Evolutionary conservation across 2,329 filamentous ascomycete genomes (phyloP).

Genomic region (Geosmithia flava): DNA sequence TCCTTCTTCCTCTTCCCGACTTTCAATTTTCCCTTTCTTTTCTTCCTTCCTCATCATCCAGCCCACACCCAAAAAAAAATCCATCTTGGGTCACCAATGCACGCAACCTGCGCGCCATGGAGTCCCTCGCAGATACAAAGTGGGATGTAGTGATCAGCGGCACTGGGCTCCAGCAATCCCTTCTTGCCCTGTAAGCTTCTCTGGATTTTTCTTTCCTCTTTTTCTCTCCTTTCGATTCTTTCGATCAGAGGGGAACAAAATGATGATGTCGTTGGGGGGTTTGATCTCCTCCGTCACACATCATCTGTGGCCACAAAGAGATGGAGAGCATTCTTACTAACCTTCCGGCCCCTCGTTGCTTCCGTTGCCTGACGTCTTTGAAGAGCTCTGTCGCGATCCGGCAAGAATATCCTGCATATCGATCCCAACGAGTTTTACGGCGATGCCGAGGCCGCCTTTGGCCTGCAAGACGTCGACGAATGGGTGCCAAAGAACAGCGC

Average conservation of each 20-base stretch:
- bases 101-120: conserved; percentile 39
- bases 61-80: background rate
- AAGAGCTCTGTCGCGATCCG: conserved; percentile 86
- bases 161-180: conserved; percentile 66
- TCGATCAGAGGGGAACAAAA: background rate
- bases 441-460: conserved; percentile 73
- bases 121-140: conserved; percentile 58
- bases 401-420: conserved; percentile 82
- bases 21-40: conserved; percentile 7
- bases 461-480: conserved; percentile 64
- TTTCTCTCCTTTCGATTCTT: background rate
- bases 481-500: conserved; percentile 45
- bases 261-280: background rate
- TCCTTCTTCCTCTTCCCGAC: conserved; percentile 2
- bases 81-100: background rate
- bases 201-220: background rate
- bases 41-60: background rate
- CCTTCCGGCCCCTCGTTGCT: conserved; percentile 9
- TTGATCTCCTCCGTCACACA: background rate
- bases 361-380: conserved; percentile 7
- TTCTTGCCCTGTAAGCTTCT: conserved; percentile 60
- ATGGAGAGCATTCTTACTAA: conserved; percentile 14
- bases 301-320: background rate
- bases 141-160: conserved; percentile 76
- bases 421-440: conserved; percentile 86